Conservation (phyloP, 768 basidiomycete genomes). For the Trametes maxima region DNA sequence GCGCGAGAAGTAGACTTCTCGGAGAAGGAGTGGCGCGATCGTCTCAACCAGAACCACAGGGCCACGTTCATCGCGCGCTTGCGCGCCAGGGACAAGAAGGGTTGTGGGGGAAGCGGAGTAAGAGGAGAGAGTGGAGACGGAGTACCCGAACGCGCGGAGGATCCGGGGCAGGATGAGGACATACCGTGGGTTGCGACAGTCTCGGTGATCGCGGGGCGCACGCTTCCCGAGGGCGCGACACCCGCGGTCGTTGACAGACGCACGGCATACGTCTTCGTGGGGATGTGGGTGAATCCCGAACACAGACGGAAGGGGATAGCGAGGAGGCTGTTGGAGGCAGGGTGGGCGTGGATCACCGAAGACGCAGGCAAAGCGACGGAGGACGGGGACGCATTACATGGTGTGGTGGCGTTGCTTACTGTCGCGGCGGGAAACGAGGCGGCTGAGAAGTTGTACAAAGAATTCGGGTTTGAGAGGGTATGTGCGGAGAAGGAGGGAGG, state of each 20-base stretch:
- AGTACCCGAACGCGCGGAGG: too few relatives aligned
- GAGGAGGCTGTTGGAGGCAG: neutral
- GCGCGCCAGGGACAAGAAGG: too few relatives aligned
- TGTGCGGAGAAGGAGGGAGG: neutral
- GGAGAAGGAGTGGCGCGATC: neutral
- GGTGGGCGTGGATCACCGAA: neutral
- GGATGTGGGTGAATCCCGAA: constrained; percentile 7
- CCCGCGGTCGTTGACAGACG: neutral
- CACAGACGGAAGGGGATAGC: constrained; percentile 1
- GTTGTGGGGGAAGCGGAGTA: too few relatives aligned
- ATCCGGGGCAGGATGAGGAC: neutral
- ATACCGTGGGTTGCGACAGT: neutral
- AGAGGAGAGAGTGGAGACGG: neutral
- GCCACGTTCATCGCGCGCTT: neutral
- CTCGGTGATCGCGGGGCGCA: neutral
- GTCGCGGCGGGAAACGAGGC: neutral
- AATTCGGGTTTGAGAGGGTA: neutral
- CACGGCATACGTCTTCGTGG: constrained; percentile 1
- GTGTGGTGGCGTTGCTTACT: neutral
- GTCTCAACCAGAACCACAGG: neutral
- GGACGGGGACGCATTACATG: too few relatives aligned
- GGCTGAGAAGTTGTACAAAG: constrained; percentile 1
- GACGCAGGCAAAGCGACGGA: neutral
- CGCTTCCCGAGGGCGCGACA: neutral
- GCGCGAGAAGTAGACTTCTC: neutral